Percentiles rank a stretch among this genome's conserved stretches.
These are phyloP conservation scores for Ophiostoma australiae DNA, from an alignment of 2,329 filamentous ascomycete genomes.

Conservation along the genomic window DNA sequence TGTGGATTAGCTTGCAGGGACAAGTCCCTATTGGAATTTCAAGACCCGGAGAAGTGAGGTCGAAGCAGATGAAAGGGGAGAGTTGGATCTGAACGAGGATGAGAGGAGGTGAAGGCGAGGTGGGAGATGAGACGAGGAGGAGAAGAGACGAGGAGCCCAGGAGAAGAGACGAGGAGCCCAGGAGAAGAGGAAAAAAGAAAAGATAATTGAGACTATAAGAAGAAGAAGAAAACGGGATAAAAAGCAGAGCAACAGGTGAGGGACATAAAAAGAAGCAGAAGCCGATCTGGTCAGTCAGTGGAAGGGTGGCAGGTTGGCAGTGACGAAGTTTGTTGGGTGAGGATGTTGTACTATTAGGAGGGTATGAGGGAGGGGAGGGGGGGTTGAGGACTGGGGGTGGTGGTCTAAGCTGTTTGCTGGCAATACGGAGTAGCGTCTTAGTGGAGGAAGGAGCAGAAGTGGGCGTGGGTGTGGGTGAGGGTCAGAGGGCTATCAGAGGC, in stretches of 20 bases:
- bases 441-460: conserved; percentile 3
- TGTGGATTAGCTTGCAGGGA: not conserved
- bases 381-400: conserved; percentile 20
- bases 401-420: conserved; percentile 11
- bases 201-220: not conserved
- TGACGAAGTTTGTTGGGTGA: conserved; percentile 21
- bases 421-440: not conserved
- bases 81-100: not conserved
- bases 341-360: conserved; percentile 11
- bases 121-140: not conserved
- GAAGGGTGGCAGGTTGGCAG: conserved; percentile 15
- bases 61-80: conserved; percentile 4
- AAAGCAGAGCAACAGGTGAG: not conserved
- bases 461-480: not conserved
- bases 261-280: conserved; percentile 5
- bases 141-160: not conserved
- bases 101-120: not conserved
- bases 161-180: not conserved
- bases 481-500: not conserved
- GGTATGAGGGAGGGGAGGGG: not conserved
- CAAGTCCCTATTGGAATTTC: conserved; percentile 3
- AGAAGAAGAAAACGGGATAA: not conserved
- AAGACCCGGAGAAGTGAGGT: not conserved
- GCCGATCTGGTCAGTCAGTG: not conserved
- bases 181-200: not conserved